Percentiles rank a stretch among this genome's conserved stretches.
phyloP scores from a whole-genome alignment of 768 basidiomycete species.

The Rickenella mellea region DNA sequence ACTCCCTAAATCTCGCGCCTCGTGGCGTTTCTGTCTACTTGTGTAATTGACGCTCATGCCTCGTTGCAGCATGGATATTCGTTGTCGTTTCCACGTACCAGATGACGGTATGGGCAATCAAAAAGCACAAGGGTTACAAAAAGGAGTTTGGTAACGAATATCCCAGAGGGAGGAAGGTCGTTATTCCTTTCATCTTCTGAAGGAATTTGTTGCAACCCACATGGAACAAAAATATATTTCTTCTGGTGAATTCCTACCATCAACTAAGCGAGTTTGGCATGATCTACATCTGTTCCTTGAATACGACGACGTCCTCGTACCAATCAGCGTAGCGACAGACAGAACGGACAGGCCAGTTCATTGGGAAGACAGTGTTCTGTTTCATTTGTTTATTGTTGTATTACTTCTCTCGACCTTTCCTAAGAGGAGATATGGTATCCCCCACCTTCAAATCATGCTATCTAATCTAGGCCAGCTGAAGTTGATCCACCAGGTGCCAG shows the following conservation, averaged over 20 bases:
- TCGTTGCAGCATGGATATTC: conserved; percentile 52
- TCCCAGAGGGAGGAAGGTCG: conserved; percentile 61
- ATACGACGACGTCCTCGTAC: too few species aligned
- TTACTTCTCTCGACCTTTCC: too few species aligned
- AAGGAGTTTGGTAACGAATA: conserved; percentile 90
- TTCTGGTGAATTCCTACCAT: not conserved
- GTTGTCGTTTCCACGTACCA: conserved; percentile 45
- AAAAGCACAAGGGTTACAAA: conserved; percentile 86
- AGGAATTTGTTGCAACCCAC: not conserved
- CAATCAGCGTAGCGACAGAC: too few species aligned
- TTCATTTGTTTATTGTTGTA: too few species aligned
- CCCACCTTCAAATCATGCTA: too few species aligned
- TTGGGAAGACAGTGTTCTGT: too few species aligned
- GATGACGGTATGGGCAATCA: conserved; percentile 83
- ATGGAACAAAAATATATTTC: conserved; percentile 4
- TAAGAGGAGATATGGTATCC: conserved; percentile 16
- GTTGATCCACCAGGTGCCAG: conserved; percentile 9
- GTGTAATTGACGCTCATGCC: too few species aligned
- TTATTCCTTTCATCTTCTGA: conserved; percentile 66
- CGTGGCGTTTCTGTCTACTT: too few species aligned
- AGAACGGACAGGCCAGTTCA: too few species aligned
- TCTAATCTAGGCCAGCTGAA: conserved; percentile 19
- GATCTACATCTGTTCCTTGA: too few species aligned
- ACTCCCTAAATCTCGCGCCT: too few species aligned
- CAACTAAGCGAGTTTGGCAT: too few species aligned